Base-by-base conservation (phyloP, 352 stramenopile genomes). In the Globisporangium echinulatum region DNA sequence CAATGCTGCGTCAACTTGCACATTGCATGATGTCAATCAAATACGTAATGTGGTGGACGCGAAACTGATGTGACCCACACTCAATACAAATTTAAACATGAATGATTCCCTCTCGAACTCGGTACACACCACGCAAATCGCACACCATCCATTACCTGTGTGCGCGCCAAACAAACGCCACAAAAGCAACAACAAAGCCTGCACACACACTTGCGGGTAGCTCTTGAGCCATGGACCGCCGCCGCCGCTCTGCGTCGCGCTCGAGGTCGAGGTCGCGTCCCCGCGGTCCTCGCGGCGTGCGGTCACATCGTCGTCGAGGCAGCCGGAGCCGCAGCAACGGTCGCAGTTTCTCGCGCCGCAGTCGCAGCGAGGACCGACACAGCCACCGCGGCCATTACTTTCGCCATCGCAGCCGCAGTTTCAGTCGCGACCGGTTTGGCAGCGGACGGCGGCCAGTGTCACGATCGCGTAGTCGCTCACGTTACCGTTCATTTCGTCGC, bases 381-480 rank as follows among this genome's bases (percentile, higher is more conserved):
- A 36, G 54, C 51, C 25, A 33, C 25, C 25, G 25, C 25, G 63
- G 59, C 15, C 61, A 33, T 33, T 33, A 46, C 37, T 40, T 17
- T 7, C 33, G 52, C 17, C 55, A 46, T 13, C 44, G 56, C 42
- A 59, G 60, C 37, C 37, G 62, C 36, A 44, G 40, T 44, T 44
- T 44, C 40, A 61, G 61, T n/a, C 43, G 47, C 49, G 57, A 52
- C 47, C 42, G 46, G 13, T 48, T 55, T 40, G 17, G 17, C 14
- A 37, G 47, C 39, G n/a, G 60, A 48, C 54, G 53, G n/a, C n/a
- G 47, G 39, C 33, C 7, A 5, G 10, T 15, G 17, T 38, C 51
- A 36, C 60, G 57, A 6, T 64, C 48, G 13, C 52, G 58, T 13
- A 65, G 57, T 36, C 62, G 51, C 37, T 68, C 62, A 8, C 52